Conservation (phyloP, 106 monocot genomes). For the Phalaenopsis equestris region DNA sequence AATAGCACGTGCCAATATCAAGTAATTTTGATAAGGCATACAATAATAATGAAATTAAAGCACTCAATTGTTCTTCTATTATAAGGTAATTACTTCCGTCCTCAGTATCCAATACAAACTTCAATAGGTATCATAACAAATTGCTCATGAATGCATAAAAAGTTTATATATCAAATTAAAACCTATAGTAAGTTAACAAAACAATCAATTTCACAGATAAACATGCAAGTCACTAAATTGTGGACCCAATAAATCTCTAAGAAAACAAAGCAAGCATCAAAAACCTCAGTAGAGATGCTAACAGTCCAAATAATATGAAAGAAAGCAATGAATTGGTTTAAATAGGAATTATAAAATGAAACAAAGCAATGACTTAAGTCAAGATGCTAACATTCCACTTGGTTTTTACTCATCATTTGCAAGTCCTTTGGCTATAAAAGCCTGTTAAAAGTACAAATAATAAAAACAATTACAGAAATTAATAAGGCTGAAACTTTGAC, state of each 20-base stretch:
- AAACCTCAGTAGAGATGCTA: not conserved
- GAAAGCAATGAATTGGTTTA: no score
- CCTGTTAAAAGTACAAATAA: not conserved
- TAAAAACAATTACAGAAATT: not conserved
- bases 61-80: not conserved
- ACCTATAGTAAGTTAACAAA: not conserved
- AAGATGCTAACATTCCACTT: not conserved
- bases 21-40: not conserved
- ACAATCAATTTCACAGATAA: not conserved
- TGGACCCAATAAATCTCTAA: not conserved
- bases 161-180: not conserved
- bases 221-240: not conserved
- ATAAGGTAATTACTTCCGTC: not conserved
- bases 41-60: not conserved
- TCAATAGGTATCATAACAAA: constrained; percentile 3
- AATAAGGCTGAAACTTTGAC: not conserved
- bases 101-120: not conserved
- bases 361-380: not conserved
- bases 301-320: not conserved
- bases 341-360: not conserved
- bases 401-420: not conserved
- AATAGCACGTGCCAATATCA: not conserved
- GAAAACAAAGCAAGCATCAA: not conserved
- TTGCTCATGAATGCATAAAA: not conserved
- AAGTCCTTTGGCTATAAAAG: not conserved